Evolutionary conservation across 306 rosid genomes (phyloP).

Genomic region (Rosa rugosa): DNA sequence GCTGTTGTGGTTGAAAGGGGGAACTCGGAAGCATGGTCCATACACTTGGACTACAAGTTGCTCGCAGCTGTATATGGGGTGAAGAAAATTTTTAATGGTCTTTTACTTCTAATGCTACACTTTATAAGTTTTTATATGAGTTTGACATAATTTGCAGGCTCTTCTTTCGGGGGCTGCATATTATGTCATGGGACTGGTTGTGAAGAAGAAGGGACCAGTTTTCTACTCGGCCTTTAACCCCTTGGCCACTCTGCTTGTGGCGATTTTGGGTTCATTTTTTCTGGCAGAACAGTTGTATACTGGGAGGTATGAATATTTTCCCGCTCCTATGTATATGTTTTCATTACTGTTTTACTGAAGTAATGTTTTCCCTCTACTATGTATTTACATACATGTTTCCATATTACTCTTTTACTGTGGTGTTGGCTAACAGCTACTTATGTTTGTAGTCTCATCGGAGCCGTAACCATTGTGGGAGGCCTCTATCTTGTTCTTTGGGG

Average conservation of each 20-base stretch:
- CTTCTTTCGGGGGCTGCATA: neutral
- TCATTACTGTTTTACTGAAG: neutral
- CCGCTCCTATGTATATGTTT: neutral
- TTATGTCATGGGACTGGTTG: neutral
- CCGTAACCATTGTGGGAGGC: neutral
- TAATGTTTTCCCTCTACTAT: too few species aligned
- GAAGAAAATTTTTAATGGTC: neutral
- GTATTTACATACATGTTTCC: too few species aligned
- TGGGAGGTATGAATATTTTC: neutral
- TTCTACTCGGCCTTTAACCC: constrained; percentile 3
- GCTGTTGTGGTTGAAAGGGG: neutral
- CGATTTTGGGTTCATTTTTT: neutral
- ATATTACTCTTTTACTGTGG: neutral
- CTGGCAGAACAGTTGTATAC: neutral
- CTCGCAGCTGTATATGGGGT: neutral
- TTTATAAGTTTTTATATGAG: too few species aligned
- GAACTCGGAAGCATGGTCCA: neutral
- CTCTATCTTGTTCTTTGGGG: constrained; percentile 2
- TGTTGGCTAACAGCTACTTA: too few species aligned
- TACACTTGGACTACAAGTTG: neutral
- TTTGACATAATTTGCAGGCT: neutral
- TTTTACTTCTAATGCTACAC: neutral
- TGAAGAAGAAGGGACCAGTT: constrained; percentile 4
- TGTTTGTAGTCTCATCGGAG: neutral
- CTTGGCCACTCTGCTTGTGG: neutral